These are phyloP conservation scores for Lactifluus subvellereus DNA, from an alignment of 768 basidiomycete genomes.

Conservation along the genomic window DNA sequence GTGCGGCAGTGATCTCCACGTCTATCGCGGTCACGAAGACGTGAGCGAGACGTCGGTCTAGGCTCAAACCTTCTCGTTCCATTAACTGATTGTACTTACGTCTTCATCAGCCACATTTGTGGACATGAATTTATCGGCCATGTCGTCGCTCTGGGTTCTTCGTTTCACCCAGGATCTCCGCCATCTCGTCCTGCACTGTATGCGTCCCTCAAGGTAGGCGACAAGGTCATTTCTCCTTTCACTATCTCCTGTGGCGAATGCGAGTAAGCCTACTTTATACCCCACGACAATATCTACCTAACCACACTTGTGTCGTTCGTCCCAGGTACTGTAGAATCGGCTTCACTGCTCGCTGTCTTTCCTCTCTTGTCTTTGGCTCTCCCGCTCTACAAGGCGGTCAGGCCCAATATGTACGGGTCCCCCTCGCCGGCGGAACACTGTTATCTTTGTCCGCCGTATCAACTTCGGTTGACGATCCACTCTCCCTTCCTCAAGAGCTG, in stretches of 20 bases:
- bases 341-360: slow-evolving; percentile 62
- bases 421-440: slow-evolving; percentile 73
- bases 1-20: slow-evolving; percentile 71
- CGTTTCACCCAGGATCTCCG: slow-evolving; percentile 38
- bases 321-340: slow-evolving; percentile 65
- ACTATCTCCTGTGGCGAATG: slow-evolving; percentile 83
- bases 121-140: slow-evolving; percentile 80
- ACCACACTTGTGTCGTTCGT: background rate
- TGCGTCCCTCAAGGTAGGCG: slow-evolving; percentile 57
- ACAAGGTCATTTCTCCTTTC: slow-evolving; percentile 77
- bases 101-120: slow-evolving; percentile 45
- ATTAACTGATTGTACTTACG: slow-evolving; percentile 7
- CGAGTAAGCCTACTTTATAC: slow-evolving; percentile 46
- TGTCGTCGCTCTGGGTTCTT: slow-evolving; percentile 59
- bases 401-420: slow-evolving; percentile 74
- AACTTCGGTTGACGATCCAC: slow-evolving; percentile 10
- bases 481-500: slow-evolving; percentile 19
- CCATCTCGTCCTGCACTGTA: slow-evolving; percentile 57
- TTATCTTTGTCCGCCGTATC: slow-evolving; percentile 44
- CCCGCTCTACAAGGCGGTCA: slow-evolving; percentile 65
- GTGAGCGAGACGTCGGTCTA: slow-evolving; percentile 46
- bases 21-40: slow-evolving; percentile 60
- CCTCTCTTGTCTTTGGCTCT: slow-evolving; percentile 59
- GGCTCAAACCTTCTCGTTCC: background rate
- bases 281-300: background rate